Evolutionary conservation across 768 basidiomycete species (phyloP).

Genomic region (Hebeloma cylindrosporum): DNA sequence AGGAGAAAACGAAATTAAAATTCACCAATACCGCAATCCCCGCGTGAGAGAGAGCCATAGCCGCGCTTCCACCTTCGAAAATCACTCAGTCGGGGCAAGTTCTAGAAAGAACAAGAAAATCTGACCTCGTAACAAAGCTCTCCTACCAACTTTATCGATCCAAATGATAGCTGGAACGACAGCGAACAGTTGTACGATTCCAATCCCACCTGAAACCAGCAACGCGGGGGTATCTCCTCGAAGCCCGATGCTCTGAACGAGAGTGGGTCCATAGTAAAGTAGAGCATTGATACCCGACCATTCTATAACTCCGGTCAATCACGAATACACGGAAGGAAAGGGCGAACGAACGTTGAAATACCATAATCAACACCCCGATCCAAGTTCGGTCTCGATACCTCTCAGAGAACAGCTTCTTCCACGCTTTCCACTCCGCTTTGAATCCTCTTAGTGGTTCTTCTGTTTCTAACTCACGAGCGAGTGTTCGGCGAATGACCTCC

Average conservation of each 20-base stretch:
- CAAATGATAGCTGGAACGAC: constrained; percentile 72
- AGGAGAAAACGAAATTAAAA: not conserved
- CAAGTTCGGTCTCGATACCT: constrained; percentile 61
- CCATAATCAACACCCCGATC: constrained; percentile 74
- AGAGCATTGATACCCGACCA: constrained; percentile 88
- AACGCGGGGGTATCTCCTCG: constrained; percentile 58
- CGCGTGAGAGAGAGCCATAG: constrained; percentile 67
- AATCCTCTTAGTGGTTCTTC: constrained; percentile 19
- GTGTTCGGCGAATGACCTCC: constrained; percentile 45
- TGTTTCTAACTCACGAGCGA: constrained; percentile 14
- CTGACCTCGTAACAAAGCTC: constrained; percentile 56
- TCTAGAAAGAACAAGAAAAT: not conserved
- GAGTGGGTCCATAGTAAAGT: constrained; percentile 77
- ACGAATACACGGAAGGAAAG: not conserved
- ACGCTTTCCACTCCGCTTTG: constrained; percentile 40
- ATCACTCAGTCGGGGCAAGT: not conserved
- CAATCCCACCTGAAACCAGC: constrained; percentile 75
- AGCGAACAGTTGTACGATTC: constrained; percentile 74
- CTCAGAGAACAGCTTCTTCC: constrained; percentile 55
- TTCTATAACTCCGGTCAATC: constrained; percentile 41
- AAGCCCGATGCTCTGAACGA: constrained; percentile 65
- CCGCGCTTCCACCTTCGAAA: constrained; percentile 49
- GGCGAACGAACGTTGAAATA: constrained; percentile 71
- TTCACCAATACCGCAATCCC: constrained; percentile 62
- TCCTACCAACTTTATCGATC: constrained; percentile 65